Percentiles rank a stretch among this genome's conserved stretches.
These are phyloP conservation scores for Sporothrix schenckii DNA, from an alignment of 2,329 filamentous ascomycete species.

Conservation along the genomic window DNA sequence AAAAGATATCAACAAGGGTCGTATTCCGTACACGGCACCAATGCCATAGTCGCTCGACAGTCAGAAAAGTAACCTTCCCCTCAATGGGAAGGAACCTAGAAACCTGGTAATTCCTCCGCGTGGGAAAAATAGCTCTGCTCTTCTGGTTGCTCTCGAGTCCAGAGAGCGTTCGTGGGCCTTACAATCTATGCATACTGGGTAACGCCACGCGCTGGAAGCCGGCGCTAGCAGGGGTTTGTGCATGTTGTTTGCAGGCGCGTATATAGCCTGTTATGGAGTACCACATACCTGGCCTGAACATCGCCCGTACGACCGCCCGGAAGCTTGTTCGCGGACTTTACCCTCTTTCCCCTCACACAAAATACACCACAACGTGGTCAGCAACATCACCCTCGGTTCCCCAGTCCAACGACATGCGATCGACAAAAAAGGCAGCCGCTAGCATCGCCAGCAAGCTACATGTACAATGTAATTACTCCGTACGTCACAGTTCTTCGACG, in stretches of 20 bases:
- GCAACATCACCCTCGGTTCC: constrained; percentile 13
- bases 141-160: no score
- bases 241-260: constrained; percentile 5
- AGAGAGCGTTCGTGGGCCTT: not conserved
- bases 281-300: not conserved
- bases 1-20: not conserved
- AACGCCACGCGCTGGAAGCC: constrained; percentile 12
- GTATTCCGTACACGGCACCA: constrained; percentile 1
- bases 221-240: constrained; percentile 24
- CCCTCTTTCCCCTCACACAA: not conserved
- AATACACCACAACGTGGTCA: constrained; percentile 15
- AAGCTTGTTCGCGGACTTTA: constrained; percentile 9
- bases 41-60: not conserved
- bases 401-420: not conserved
- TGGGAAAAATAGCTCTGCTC: not conserved
- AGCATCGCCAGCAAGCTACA: not conserved
- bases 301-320: not conserved
- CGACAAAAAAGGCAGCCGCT: constrained; percentile 6
- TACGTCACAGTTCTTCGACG: not conserved
- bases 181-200: constrained; percentile 22
- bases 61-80: not conserved
- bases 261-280: not conserved
- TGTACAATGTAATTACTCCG: not conserved
- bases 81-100: not conserved
- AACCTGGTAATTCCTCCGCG: not conserved